Percentiles rank a stretch among this genome's conserved stretches.
These are phyloP conservation scores for Diplodia scrobiculata DNA, from an alignment of 2,329 filamentous ascomycete species.

Conservation along the genomic window DNA sequence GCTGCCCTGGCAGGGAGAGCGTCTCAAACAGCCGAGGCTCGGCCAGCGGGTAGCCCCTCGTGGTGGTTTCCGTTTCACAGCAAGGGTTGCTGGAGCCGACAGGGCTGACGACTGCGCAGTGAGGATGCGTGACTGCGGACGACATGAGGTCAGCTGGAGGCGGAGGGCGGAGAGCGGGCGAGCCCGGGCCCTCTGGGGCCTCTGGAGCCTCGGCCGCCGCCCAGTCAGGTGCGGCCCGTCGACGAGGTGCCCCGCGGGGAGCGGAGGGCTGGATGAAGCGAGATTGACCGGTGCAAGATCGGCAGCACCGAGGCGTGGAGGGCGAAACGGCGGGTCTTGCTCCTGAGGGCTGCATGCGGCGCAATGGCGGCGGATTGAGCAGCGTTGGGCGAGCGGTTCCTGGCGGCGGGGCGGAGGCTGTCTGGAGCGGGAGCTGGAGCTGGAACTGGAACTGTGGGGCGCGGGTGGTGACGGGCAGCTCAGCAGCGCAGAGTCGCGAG, in stretches of 20 bases:
- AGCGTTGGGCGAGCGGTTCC: slow-evolving; percentile 3
- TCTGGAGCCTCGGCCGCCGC: slow-evolving; percentile 9
- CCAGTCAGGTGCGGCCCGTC: neutral
- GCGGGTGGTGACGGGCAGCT: too few relatives aligned
- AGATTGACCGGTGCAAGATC: slow-evolving; percentile 21
- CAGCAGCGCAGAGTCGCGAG: neutral
- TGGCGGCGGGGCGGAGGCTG: neutral
- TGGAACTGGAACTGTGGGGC: too few relatives aligned
- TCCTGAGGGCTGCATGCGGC: slow-evolving; percentile 22
- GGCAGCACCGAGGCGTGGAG: slow-evolving; percentile 9
- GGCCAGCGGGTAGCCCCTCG: neutral
- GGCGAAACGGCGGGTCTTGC: slow-evolving; percentile 5
- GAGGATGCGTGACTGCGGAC: neutral
- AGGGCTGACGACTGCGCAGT: slow-evolving; percentile 20
- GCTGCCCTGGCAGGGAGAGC: slow-evolving; percentile 6
- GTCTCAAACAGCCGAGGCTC: slow-evolving; percentile 11
- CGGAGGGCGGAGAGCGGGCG: neutral
- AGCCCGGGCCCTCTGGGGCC: neutral
- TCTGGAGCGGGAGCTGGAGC: neutral
- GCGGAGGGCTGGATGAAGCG: slow-evolving; percentile 11
- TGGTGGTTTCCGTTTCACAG: slow-evolving; percentile 6
- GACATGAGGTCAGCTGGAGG: slow-evolving; percentile 21
- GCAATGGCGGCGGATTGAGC: neutral
- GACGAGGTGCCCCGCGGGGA: too few relatives aligned
- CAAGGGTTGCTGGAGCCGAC: slow-evolving; percentile 14